These are phyloP conservation scores for Davidsoniella neocaledoniae DNA, from an alignment of 2,329 filamentous ascomycete species.

Conservation along the genomic window DNA sequence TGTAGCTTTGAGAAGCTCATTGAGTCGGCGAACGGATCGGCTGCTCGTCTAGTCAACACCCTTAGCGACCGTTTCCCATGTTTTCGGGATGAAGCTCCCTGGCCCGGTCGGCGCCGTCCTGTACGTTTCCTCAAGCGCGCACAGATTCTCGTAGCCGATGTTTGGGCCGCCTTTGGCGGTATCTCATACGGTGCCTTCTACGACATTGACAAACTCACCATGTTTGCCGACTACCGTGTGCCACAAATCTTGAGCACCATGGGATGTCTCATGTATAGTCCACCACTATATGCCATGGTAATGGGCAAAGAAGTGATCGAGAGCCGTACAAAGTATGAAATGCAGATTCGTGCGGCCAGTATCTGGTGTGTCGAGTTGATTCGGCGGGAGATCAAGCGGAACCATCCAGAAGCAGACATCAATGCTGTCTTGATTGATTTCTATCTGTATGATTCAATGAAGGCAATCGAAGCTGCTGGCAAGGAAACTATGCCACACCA, in stretches of 20 bases:
- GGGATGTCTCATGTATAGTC: slow-evolving; percentile 71
- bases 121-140: slow-evolving; percentile 84
- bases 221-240: slow-evolving; percentile 96
- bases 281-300: slow-evolving; percentile 57
- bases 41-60: slow-evolving; percentile 70
- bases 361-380: slow-evolving; percentile 95
- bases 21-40: slow-evolving; percentile 57
- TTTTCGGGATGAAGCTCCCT: slow-evolving; percentile 67
- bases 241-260: slow-evolving; percentile 81
- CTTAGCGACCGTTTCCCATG: slow-evolving; percentile 68
- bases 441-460: slow-evolving; percentile 89
- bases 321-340: slow-evolving; percentile 60
- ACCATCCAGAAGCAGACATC: slow-evolving; percentile 52
- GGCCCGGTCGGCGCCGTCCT: slow-evolving; percentile 49
- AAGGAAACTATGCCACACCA: slow-evolving; percentile 60
- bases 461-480: slow-evolving; percentile 54
- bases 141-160: slow-evolving; percentile 86
- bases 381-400: slow-evolving; percentile 55
- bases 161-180: slow-evolving; percentile 92
- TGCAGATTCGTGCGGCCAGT: slow-evolving; percentile 77
- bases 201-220: slow-evolving; percentile 91
- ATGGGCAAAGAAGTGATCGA: slow-evolving; percentile 46
- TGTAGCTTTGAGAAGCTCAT: slow-evolving; percentile 61
- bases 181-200: slow-evolving; percentile 61
- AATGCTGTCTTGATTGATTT: slow-evolving; percentile 96